Conservation (phyloP, 495 filamentous ascomycete genomes). For the Talaromyces nanjingensis region DNA sequence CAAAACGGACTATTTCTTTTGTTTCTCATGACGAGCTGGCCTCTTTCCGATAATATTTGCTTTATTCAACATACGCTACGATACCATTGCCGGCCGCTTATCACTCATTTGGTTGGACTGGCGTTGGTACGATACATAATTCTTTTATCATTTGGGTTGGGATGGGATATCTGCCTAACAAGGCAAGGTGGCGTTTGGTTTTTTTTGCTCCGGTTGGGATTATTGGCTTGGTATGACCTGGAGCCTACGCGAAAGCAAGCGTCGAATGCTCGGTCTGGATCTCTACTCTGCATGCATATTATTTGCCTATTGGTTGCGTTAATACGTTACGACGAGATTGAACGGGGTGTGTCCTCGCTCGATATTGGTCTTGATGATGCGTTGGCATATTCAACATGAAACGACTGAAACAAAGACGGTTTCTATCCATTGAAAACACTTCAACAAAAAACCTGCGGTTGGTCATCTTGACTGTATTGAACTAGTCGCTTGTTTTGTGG, state of each 20-base stretch:
- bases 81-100: slow-evolving; percentile 1
- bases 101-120: background rate
- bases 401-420: background rate
- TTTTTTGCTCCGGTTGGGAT: background rate
- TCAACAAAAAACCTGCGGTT: slow-evolving; percentile 5
- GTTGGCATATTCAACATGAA: background rate
- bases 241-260: slow-evolving; percentile 12
- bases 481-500: slow-evolving; percentile 16
- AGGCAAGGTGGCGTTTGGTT: slow-evolving; percentile 6
- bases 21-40: slow-evolving; percentile 14
- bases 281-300: background rate
- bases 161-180: slow-evolving; percentile 4
- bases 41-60: slow-evolving; percentile 11
- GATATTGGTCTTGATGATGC: background rate
- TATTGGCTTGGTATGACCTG: slow-evolving; percentile 8
- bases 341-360: background rate
- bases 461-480: slow-evolving; percentile 32
- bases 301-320: background rate
- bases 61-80: slow-evolving; percentile 12
- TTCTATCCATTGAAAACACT: background rate
- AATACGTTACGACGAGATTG: background rate
- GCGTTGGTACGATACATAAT: background rate
- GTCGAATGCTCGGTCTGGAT: slow-evolving; percentile 11
- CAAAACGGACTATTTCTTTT: background rate
- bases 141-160: background rate